Evolutionary conservation across 768 basidiomycete species (phyloP).

Genomic region (Suillus subaureus): DNA sequence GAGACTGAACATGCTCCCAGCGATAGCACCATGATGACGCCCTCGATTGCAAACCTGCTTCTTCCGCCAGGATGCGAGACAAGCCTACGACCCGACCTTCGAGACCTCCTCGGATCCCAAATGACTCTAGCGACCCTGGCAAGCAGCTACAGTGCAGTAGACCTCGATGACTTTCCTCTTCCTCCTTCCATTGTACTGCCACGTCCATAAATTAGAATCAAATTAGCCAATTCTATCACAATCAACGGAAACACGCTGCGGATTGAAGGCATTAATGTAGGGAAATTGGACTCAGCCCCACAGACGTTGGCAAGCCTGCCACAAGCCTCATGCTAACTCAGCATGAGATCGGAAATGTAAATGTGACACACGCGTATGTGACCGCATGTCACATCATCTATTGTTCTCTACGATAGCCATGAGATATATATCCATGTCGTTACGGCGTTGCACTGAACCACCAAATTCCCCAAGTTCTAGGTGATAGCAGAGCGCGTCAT

Average conservation of each 20-base stretch:
- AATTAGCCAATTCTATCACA: neutral
- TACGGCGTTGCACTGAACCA: conserved; percentile 1
- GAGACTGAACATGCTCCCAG: conserved; percentile 1
- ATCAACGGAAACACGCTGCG: neutral
- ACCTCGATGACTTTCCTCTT: conserved; percentile 49
- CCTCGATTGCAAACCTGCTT: neutral
- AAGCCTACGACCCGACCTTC: neutral
- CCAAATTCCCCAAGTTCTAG: neutral
- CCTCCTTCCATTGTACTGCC: conserved; percentile 35
- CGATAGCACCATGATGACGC: neutral
- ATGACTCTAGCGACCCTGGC: conserved; percentile 30
- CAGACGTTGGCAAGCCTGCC: neutral
- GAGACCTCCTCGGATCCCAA: conserved; percentile 12
- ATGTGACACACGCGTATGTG: conserved; percentile 11
- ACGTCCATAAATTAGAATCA: conserved; percentile 2
- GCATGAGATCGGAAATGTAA: conserved; percentile 8
- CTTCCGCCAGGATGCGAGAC: neutral
- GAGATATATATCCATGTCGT: conserved; percentile 8
- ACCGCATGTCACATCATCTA: conserved; percentile 10
- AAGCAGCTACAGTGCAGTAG: conserved; percentile 42
- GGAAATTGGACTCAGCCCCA: neutral
- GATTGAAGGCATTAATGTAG: neutral
- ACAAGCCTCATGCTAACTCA: neutral
- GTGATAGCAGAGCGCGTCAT: conserved; percentile 5
- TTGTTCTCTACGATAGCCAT: conserved; percentile 12